phyloP scores from a whole-genome alignment of 176 grass and related monocot species.

The Ampelocalamus luodianensis region DNA sequence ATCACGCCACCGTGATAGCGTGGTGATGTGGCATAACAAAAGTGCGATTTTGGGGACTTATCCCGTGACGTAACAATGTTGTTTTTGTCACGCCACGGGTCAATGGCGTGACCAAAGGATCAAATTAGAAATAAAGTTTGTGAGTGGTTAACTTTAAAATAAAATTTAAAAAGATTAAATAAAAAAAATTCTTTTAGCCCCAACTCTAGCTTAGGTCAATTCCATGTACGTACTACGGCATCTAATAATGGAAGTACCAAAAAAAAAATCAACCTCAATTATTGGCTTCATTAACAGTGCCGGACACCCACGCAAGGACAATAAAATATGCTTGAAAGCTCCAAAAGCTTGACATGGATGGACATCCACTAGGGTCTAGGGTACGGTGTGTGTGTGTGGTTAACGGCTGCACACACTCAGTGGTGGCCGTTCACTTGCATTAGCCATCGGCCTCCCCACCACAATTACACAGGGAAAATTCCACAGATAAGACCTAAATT shows the following conservation, averaged over 20 bases:
- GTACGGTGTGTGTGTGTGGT: background rate
- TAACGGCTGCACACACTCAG: background rate
- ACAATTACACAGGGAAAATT: background rate
- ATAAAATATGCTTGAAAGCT: slow-evolving; percentile 27
- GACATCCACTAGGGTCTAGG: slow-evolving; percentile 13
- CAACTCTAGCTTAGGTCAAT: background rate
- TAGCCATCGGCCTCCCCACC: background rate
- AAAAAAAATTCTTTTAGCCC: no score
- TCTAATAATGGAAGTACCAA: slow-evolving; percentile 25
- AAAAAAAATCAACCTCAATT: slow-evolving; percentile 23
- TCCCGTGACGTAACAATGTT: no score
- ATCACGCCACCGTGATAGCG: no score
- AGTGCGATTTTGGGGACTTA: no score
- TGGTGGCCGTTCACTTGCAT: background rate
- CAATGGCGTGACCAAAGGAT: no score
- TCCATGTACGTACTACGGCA: background rate
- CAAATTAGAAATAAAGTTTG: no score
- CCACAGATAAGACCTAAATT: background rate
- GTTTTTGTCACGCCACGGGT: no score
- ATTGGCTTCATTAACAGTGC: slow-evolving; percentile 35
- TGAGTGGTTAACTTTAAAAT: no score
- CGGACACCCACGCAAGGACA: background rate
- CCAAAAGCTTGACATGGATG: slow-evolving; percentile 29
- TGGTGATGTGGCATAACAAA: no score
- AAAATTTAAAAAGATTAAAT: no score